Evolutionary conservation across 306 rosid species (phyloP).

Genomic region (Rubus parviflorus): DNA sequence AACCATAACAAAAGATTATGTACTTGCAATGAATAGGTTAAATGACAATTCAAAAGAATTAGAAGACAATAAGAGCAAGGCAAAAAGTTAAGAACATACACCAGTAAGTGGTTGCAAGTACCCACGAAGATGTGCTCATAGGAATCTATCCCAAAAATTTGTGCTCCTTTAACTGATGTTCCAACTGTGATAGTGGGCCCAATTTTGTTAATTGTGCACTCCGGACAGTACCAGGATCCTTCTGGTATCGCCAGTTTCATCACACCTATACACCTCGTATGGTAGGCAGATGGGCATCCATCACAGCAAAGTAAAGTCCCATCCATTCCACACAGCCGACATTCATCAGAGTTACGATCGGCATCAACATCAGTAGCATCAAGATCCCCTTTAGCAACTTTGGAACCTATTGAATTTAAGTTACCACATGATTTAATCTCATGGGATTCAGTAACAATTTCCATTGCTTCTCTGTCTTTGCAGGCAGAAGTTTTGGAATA

Average conservation of each 20-base stretch:
- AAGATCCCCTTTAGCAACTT: constrained; percentile 35
- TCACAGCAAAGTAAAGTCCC: constrained; percentile 96
- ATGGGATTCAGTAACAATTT: constrained; percentile 40
- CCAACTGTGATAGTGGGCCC: constrained; percentile 62
- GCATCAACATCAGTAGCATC: constrained; percentile 46
- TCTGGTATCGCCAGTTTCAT: constrained; percentile 80
- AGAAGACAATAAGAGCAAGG: constrained; percentile 8
- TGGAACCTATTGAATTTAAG: constrained; percentile 27
- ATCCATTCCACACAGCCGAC: constrained; percentile 97
- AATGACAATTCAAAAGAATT: constrained; percentile 15
- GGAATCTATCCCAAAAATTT: constrained; percentile 74
- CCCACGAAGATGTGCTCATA: constrained; percentile 84
- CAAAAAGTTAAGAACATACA: constrained; percentile 61
- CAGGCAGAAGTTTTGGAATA: constrained; percentile 62
- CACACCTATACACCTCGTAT: constrained; percentile 94
- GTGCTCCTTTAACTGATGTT: constrained; percentile 84
- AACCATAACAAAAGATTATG: constrained; percentile 30
- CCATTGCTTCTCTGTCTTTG: constrained; percentile 57
- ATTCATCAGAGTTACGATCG: constrained; percentile 84
- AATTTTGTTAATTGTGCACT: constrained; percentile 70
- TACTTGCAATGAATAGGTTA: constrained; percentile 20
- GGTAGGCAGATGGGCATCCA: constrained; percentile 98
- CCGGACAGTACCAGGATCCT: constrained; percentile 96
- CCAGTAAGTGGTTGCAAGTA: constrained; percentile 82
- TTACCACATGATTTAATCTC: constrained; percentile 40